Conservation (phyloP, 2,329 filamentous ascomycete species). For the Whalleya microplaca region DNA sequence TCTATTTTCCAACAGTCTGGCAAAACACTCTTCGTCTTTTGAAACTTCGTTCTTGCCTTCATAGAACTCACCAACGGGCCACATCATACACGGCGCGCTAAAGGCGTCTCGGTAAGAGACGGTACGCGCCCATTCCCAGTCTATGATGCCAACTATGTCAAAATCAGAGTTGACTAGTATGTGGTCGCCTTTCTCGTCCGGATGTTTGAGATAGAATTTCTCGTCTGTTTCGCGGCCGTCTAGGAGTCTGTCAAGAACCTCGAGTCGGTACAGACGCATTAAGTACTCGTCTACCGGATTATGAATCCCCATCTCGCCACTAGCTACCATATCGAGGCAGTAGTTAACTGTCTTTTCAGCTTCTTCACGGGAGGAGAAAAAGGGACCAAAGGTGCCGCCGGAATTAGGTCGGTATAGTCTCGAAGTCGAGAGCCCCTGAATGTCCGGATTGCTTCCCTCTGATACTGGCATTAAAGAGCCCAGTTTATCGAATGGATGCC, state of each 20-base stretch:
- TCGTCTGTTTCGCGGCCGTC: conserved; percentile 27
- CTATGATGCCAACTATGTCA: conserved; percentile 53
- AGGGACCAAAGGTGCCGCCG: conserved; percentile 44
- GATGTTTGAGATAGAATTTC: conserved; percentile 50
- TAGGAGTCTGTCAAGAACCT: conserved; percentile 36
- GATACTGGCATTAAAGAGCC: no score
- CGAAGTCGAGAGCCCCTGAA: conserved; percentile 32
- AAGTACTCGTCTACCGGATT: conserved; percentile 43
- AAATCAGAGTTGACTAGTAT: conserved; percentile 49
- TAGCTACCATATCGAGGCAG: conserved; percentile 43
- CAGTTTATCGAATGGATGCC: conserved; percentile 40
- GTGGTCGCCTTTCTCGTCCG: conserved; percentile 54
- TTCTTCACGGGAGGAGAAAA: conserved; percentile 41
- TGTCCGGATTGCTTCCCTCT: no score
- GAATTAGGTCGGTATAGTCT: conserved; percentile 44
- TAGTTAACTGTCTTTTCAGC: conserved; percentile 38
- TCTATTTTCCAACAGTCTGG: no score
- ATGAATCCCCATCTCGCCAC: conserved; percentile 42
- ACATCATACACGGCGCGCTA: conserved; percentile 45
- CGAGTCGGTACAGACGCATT: conserved; percentile 47
- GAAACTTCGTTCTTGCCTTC: conserved; percentile 39
- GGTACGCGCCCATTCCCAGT: conserved; percentile 46
- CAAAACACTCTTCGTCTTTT: conserved; percentile 45
- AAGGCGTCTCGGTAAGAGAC: conserved; percentile 44
- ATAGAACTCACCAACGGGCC: conserved; percentile 48